These are phyloP conservation scores for Erodium moschatum DNA, from an alignment of 441 rosid species.

Conservation along the genomic window DNA sequence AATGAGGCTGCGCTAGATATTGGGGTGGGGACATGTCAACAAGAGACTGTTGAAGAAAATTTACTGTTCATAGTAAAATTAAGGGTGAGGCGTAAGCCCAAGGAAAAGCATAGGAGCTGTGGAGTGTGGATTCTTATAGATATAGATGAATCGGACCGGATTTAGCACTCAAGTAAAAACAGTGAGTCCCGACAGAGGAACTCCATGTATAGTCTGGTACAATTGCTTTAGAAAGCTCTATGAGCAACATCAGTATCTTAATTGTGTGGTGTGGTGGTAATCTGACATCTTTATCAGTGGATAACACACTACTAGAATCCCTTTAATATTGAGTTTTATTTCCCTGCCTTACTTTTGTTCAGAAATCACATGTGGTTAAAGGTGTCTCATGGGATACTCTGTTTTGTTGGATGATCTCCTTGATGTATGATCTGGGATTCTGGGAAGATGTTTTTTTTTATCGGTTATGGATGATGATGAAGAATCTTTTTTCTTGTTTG, in stretches of 20 bases:
- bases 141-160: not conserved
- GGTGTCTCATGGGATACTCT: not conserved
- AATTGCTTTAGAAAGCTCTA: not conserved
- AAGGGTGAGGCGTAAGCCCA: not conserved
- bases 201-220: not conserved
- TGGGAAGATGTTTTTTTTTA: not conserved
- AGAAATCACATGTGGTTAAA: not conserved
- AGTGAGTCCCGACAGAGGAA: not conserved
- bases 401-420: not conserved
- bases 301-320: not conserved
- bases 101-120: not conserved
- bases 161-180: not conserved
- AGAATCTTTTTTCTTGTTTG: not conserved
- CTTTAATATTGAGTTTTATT: not conserved
- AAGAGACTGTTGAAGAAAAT: not conserved
- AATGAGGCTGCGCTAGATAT: conserved; percentile 1
- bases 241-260: not conserved
- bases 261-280: not conserved
- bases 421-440: not conserved
- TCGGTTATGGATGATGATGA: not conserved
- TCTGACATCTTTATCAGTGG: not conserved
- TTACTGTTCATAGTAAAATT: not conserved
- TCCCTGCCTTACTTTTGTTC: not conserved
- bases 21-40: not conserved
- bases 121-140: not conserved